phyloP scores from a whole-genome alignment of 768 basidiomycete genomes.

The Mycena alexandri region DNA sequence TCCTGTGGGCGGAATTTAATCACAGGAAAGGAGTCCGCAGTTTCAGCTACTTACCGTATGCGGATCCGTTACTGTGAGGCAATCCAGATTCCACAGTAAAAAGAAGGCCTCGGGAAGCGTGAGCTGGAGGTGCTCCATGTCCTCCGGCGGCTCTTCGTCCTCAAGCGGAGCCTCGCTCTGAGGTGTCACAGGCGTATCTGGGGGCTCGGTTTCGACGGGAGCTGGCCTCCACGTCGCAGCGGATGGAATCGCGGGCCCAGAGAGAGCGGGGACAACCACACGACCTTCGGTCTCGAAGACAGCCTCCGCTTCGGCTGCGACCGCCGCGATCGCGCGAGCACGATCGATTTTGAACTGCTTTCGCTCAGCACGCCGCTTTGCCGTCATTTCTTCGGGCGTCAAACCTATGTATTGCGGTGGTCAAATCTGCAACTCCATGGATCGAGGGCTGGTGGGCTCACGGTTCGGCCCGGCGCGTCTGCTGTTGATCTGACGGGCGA shows the following conservation, averaged over 20 bases:
- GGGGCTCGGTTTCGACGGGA: slow-evolving; percentile 40
- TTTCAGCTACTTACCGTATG: slow-evolving; percentile 63
- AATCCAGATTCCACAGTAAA: slow-evolving; percentile 85
- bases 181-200: slow-evolving; percentile 42
- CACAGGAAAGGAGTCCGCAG: neutral
- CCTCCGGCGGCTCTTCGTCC: slow-evolving; percentile 69
- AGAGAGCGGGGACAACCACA: slow-evolving; percentile 69
- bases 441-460: slow-evolving; percentile 48
- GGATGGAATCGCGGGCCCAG: slow-evolving; percentile 76
- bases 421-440: slow-evolving; percentile 2
- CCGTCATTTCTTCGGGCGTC: slow-evolving; percentile 93
- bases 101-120: slow-evolving; percentile 93
- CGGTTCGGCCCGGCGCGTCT: slow-evolving; percentile 70
- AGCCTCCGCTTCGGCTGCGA: slow-evolving; percentile 82
- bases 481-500: slow-evolving; percentile 80
- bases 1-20: slow-evolving; percentile 52
- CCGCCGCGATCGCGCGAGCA: slow-evolving; percentile 87
- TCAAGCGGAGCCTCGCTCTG: slow-evolving; percentile 51
- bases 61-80: slow-evolving; percentile 77
- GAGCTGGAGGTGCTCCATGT: slow-evolving; percentile 92
- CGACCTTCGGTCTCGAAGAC: slow-evolving; percentile 80
- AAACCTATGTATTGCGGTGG: slow-evolving; percentile 57
- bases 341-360: slow-evolving; percentile 95
- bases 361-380: slow-evolving; percentile 87
- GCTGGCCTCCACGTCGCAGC: slow-evolving; percentile 84